Percentiles rank a stretch among this genome's conserved stretches.
phyloP scores from a whole-genome alignment of 1,284 basidiomycete species.

The Papiliotrema fonsecae region DNA sequence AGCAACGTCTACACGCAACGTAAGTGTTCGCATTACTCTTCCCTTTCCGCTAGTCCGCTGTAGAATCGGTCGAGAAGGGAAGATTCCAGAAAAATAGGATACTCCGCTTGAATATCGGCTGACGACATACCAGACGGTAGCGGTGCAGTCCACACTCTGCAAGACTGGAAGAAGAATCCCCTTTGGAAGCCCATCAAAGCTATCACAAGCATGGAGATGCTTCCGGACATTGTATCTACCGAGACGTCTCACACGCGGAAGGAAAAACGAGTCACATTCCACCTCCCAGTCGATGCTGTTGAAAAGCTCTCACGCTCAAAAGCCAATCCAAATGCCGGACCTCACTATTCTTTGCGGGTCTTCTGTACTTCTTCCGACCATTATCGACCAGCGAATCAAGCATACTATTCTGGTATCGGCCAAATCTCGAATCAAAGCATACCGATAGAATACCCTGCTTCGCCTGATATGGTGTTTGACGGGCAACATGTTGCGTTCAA shows the following conservation, averaged over 20 bases:
- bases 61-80: too few relatives aligned
- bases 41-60: too few relatives aligned
- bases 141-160: slow-evolving; percentile 14
- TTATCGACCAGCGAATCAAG: slow-evolving; percentile 53
- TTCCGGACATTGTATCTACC: slow-evolving; percentile 35
- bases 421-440: slow-evolving; percentile 29
- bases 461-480: slow-evolving; percentile 86
- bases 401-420: slow-evolving; percentile 40
- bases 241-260: slow-evolving; percentile 31
- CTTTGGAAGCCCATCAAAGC: slow-evolving; percentile 46
- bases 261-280: slow-evolving; percentile 27
- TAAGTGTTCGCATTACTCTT: too few relatives aligned
- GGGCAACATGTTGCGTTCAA: slow-evolving; percentile 64
- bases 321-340: slow-evolving; percentile 22
- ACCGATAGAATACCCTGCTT: slow-evolving; percentile 84
- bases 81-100: too few relatives aligned
- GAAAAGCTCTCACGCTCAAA: slow-evolving; percentile 32
- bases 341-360: slow-evolving; percentile 57
- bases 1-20: too few relatives aligned
- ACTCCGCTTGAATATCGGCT: too few relatives aligned
- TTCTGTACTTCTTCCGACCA: slow-evolving; percentile 90
- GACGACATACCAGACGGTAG: too few relatives aligned
- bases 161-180: slow-evolving; percentile 44
- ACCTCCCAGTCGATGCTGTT: slow-evolving; percentile 29
- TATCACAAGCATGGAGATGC: slow-evolving; percentile 32